phyloP scores from a whole-genome alignment of 306 rosid genomes.

The Corylus avellana region DNA sequence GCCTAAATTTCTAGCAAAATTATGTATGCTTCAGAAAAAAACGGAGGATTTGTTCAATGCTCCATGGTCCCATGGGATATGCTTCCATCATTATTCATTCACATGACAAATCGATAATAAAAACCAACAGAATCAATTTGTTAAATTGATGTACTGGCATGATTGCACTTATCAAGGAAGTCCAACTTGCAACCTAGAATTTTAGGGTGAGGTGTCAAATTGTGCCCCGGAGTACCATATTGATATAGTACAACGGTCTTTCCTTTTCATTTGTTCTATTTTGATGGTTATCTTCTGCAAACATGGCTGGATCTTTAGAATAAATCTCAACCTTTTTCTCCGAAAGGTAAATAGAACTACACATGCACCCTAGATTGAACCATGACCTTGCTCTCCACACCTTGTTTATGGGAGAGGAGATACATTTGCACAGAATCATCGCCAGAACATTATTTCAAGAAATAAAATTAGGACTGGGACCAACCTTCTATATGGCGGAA shows the following conservation, averaged over 20 bases:
- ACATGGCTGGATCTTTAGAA: background rate
- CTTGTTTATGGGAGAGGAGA: background rate
- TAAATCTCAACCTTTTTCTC: background rate
- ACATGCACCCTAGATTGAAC: background rate
- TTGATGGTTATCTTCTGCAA: constrained; percentile 4
- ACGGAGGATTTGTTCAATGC: background rate
- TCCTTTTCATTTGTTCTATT: background rate
- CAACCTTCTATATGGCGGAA: constrained; percentile 96
- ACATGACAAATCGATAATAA: background rate
- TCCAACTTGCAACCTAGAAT: background rate
- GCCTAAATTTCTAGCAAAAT: background rate
- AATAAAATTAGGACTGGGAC: constrained; percentile 34
- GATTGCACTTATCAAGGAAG: background rate
- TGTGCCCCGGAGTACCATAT: background rate
- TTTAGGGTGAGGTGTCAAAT: background rate
- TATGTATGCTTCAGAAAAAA: background rate
- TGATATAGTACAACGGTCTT: background rate
- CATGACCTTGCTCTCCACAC: background rate
- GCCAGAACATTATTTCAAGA: background rate
- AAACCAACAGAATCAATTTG: background rate
- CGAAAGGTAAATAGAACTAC: background rate
- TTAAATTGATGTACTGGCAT: background rate
- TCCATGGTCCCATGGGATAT: background rate
- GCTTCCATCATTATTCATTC: background rate
- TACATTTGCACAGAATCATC: background rate